These are phyloP conservation scores for Flaveria brownii DNA, from an alignment of 129 eudicot species.

Conservation along the genomic window DNA sequence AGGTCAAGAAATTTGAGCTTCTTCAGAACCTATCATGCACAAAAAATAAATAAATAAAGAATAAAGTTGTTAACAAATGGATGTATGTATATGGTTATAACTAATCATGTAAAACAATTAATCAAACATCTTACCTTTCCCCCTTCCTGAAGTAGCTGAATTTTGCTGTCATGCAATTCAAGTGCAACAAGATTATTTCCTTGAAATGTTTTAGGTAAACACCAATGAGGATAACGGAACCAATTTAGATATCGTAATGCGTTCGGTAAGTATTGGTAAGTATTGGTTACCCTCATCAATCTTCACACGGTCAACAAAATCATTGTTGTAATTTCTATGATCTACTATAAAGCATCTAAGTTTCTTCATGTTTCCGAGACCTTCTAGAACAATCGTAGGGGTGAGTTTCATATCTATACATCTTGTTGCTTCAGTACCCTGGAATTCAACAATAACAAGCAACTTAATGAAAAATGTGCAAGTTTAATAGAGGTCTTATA, in stretches of 20 bases:
- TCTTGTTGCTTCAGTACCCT: slow-evolving; percentile 17
- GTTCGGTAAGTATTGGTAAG: slow-evolving; percentile 8
- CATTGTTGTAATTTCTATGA: background rate
- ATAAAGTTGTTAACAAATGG: background rate
- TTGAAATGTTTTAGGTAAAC: slow-evolving; percentile 17
- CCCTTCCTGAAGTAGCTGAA: slow-evolving; percentile 21
- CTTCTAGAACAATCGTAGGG: background rate
- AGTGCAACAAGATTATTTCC: slow-evolving; percentile 29
- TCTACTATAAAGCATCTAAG: background rate
- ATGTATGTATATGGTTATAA: background rate
- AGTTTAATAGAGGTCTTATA: background rate
- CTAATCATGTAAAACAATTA: background rate
- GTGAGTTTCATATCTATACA: background rate
- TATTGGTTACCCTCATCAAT: background rate
- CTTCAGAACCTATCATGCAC: background rate
- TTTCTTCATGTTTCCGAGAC: slow-evolving; percentile 18
- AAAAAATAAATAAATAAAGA: background rate
- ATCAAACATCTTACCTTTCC: slow-evolving; percentile 16
- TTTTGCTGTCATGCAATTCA: slow-evolving; percentile 12
- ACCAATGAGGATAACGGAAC: slow-evolving; percentile 1
- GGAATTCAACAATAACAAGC: background rate
- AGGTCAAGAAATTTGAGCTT: slow-evolving; percentile 28
- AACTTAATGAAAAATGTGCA: background rate
- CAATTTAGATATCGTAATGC: slow-evolving; percentile 19
- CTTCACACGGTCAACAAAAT: background rate